Conservation (phyloP, 1,284 basidiomycete genomes). For the Polyporus tsugae region DNA sequence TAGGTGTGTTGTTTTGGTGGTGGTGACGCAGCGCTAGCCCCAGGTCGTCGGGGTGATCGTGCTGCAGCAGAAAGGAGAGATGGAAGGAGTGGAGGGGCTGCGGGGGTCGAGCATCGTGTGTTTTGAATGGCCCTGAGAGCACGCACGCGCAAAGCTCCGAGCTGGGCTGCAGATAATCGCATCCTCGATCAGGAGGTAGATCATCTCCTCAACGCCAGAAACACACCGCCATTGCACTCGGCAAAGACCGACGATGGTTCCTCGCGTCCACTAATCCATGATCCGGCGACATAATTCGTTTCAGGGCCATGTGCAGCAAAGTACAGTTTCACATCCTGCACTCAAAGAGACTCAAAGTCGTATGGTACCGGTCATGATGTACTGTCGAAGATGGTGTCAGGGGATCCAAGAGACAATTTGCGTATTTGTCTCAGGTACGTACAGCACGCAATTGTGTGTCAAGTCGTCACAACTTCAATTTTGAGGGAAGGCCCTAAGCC, state of each 20-base stretch:
- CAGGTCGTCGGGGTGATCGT: slow-evolving; percentile 1
- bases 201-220: background rate
- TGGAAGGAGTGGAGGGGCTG: background rate
- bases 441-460: background rate
- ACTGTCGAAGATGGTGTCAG: background rate
- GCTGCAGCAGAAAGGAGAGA: slow-evolving; percentile 7
- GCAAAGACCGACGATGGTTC: background rate
- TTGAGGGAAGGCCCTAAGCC: no score
- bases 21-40: background rate
- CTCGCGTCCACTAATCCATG: background rate
- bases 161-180: slow-evolving; percentile 31
- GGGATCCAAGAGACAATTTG: no score
- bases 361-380: background rate
- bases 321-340: background rate
- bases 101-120: slow-evolving; percentile 9
- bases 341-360: background rate
- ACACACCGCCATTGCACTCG: background rate
- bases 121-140: slow-evolving; percentile 8
- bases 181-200: slow-evolving; percentile 31
- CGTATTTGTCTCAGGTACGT: background rate
- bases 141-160: slow-evolving; percentile 23
- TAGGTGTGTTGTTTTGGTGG: slow-evolving; percentile 12
- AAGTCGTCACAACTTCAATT: background rate
- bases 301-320: background rate
- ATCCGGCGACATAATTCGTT: background rate